Evolutionary conservation across 2,329 filamentous ascomycete genomes (phyloP), one percentile per base, ranked within the genome.

Genomic region (Ophiostoma himal-ulmi): DNA sequence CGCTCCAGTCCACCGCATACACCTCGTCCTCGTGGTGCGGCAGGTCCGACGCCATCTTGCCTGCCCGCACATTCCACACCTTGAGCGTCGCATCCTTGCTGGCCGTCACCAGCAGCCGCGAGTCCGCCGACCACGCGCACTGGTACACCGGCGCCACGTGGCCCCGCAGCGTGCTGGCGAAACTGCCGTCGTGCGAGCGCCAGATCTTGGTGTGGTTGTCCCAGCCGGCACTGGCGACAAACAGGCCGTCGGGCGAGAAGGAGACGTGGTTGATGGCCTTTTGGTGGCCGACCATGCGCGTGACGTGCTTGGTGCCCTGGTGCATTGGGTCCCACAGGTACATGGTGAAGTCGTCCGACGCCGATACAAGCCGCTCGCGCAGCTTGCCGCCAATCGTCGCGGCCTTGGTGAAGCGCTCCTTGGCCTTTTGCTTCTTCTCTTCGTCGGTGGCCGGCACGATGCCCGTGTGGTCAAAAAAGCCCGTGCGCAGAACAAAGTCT

Each of bases 211-310:
- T 93, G 76, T 94, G 92, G 78, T 98, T 99, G 79, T 99, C 95
- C 82, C 94, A 99, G 4, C 90, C 90, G 10, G 92, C 89, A 52
- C 91, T 96, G 10, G 95, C 95, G 75, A 99, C 93, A 71, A 94
- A 85, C 10, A 87, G 84, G 44, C 93, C 94, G 77, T 98, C 94
- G 0, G 94, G 93, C 0, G 93, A 97, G 80, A 98, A 98, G 0
- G 90, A 91, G 67, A 98, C 94, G 78, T 97, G 92, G 79, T 98
- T 97, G 75, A 98, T 94, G 77, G 94, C 92, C 81, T 98, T 98
- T 78, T 97, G 93, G 77, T 99, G 95, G 1, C 95, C 95, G n/a
- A 93, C 81, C 81, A 98, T 86, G 44, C 93, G 85, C n/a, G 92
- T 91, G 3, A 98, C 83, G 0, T 94, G 94, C 78, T 98, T 97